Evolutionary conservation across 2,329 filamentous ascomycete species (phyloP).

Genomic region (Pochonia chlamydosporia): DNA sequence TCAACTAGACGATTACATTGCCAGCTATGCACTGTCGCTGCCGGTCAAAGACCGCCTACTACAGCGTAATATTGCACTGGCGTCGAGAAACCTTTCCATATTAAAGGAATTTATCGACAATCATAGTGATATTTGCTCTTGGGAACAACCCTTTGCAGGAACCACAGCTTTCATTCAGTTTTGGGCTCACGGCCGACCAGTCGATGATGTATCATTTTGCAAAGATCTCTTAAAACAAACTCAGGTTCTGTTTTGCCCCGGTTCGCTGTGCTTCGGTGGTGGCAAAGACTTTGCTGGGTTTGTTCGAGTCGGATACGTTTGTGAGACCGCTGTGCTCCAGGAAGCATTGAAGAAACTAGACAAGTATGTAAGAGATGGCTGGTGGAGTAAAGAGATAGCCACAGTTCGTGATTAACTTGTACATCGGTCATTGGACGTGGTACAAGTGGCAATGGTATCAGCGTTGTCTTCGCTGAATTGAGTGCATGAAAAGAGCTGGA

Average conservation of each 20-base stretch:
- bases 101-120: slow-evolving; percentile 2
- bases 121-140: slow-evolving; percentile 1
- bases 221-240: slow-evolving; percentile 60
- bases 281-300: slow-evolving; percentile 64
- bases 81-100: background rate
- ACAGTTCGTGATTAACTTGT: background rate
- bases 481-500: too few relatives aligned
- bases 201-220: slow-evolving; percentile 71
- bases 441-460: too few relatives aligned
- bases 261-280: slow-evolving; percentile 65
- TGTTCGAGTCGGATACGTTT: slow-evolving; percentile 72
- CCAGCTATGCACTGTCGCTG: slow-evolving; percentile 63
- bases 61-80: slow-evolving; percentile 41
- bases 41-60: slow-evolving; percentile 35
- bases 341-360: slow-evolving; percentile 52
- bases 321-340: slow-evolving; percentile 31
- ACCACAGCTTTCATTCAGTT: slow-evolving; percentile 69
- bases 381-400: background rate
- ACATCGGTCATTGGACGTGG: too few relatives aligned
- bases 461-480: too few relatives aligned
- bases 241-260: slow-evolving; percentile 71
- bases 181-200: slow-evolving; percentile 48
- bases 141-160: background rate
- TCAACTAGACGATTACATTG: slow-evolving; percentile 74
- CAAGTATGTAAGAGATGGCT: slow-evolving; percentile 27